Conservation (phyloP, 257 asterid species). For the Henckelia pumila region DNA sequence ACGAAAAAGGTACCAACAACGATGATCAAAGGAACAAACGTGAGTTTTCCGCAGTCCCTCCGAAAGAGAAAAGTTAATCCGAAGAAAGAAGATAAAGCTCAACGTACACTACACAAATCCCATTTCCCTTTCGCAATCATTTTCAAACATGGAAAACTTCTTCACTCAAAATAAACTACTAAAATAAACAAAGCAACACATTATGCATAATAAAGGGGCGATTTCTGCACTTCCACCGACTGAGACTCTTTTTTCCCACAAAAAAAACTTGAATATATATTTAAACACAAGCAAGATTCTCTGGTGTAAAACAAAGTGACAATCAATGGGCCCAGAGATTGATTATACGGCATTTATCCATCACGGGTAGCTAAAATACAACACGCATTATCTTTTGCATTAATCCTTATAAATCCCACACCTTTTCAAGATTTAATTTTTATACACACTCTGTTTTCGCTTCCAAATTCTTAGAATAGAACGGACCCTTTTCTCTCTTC, state of each 20-base stretch:
- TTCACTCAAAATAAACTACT: slow-evolving; percentile 20
- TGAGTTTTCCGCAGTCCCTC: not conserved
- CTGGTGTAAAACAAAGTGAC: slow-evolving; percentile 26
- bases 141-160: not conserved
- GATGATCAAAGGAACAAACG: too few species aligned
- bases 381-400: slow-evolving; percentile 15
- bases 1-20: too few species aligned
- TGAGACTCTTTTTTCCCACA: not conserved
- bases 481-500: not conserved
- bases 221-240: slow-evolving; percentile 36
- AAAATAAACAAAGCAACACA: slow-evolving; percentile 2
- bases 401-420: slow-evolving; percentile 37
- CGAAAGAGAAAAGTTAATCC: not conserved
- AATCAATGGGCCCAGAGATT: slow-evolving; percentile 30
- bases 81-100: not conserved
- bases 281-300: slow-evolving; percentile 25
- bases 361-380: slow-evolving; percentile 75
- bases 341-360: slow-evolving; percentile 31
- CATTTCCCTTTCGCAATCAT: slow-evolving; percentile 22
- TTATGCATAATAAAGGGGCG: slow-evolving; percentile 4
- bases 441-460: not conserved
- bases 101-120: not conserved
- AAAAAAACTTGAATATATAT: slow-evolving; percentile 14
- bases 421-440: slow-evolving; percentile 15
- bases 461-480: not conserved